Conservation (phyloP, 2,329 filamentous ascomycete genomes). For the Neonectria punicea region DNA sequence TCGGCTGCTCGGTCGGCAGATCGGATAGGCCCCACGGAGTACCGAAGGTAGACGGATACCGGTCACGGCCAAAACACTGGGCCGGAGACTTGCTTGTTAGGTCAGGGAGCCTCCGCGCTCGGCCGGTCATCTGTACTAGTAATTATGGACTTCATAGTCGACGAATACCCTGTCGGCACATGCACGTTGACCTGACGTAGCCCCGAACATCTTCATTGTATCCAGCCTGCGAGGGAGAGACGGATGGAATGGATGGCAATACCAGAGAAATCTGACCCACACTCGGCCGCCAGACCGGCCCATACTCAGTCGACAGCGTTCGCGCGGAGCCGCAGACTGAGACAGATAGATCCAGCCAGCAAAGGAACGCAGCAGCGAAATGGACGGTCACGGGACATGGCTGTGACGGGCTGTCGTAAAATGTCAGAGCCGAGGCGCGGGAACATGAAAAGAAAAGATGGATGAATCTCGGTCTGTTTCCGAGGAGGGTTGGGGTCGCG, state of each 20-base stretch:
- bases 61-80: background rate
- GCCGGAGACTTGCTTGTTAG: background rate
- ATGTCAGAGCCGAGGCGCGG: constrained; percentile 14
- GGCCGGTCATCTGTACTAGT: background rate
- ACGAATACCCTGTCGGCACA: background rate
- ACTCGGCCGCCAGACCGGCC: background rate
- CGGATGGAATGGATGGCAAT: background rate
- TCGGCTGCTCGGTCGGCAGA: constrained; percentile 43
- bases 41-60: background rate
- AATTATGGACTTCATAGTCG: too few relatives aligned
- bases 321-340: background rate
- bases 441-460: background rate
- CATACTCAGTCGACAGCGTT: background rate
- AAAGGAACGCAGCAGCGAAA: background rate
- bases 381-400: background rate
- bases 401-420: background rate
- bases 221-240: background rate
- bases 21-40: constrained; percentile 26
- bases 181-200: constrained; percentile 1
- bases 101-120: background rate
- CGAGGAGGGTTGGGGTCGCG: constrained; percentile 5
- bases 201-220: background rate
- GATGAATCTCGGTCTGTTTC: constrained; percentile 21
- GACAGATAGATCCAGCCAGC: background rate
- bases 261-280: background rate